Evolutionary conservation across 2,329 filamentous ascomycete genomes (phyloP).

Genomic region (Claviceps paspali): DNA sequence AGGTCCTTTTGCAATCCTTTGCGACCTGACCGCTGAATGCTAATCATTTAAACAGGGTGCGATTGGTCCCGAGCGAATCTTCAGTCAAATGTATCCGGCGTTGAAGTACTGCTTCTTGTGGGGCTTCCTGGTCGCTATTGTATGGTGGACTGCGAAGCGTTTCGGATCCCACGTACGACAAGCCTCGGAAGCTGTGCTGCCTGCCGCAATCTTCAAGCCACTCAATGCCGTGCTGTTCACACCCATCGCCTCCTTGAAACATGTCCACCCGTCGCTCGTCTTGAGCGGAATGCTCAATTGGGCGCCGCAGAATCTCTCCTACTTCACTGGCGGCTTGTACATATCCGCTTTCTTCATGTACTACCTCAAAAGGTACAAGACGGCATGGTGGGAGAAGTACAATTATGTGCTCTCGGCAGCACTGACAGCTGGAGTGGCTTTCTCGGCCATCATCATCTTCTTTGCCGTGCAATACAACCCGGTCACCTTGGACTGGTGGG

Average conservation of each 20-base stretch:
- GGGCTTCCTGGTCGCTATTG: slow-evolving; percentile 20
- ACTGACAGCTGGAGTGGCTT: slow-evolving; percentile 28
- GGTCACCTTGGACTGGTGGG: slow-evolving; percentile 29
- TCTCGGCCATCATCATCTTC: slow-evolving; percentile 31
- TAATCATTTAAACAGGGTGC: slow-evolving; percentile 7
- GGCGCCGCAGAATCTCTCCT: slow-evolving; percentile 27
- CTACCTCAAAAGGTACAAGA: slow-evolving; percentile 20
- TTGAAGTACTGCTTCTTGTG: slow-evolving; percentile 29
- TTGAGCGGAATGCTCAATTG: slow-evolving; percentile 29
- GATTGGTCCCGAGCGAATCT: slow-evolving; percentile 19
- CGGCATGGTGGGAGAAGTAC: slow-evolving; percentile 32
- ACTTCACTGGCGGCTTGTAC: slow-evolving; percentile 26
- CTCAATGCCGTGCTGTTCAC: slow-evolving; percentile 8
- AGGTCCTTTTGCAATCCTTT: no score
- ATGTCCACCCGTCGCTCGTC: slow-evolving; percentile 25
- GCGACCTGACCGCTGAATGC: no score
- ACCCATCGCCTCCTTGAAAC: slow-evolving; percentile 15
- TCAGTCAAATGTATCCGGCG: slow-evolving; percentile 25
- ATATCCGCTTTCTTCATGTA: slow-evolving; percentile 28
- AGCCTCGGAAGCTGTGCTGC: slow-evolving; percentile 1
- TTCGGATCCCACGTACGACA: slow-evolving; percentile 26
- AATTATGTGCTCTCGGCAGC: slow-evolving; percentile 33
- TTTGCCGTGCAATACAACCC: slow-evolving; percentile 28
- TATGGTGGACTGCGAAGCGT: slow-evolving; percentile 47
- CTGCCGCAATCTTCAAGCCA: slow-evolving; percentile 5